Conservation (phyloP, 257 asterid genomes). For the Plantago major region DNA sequence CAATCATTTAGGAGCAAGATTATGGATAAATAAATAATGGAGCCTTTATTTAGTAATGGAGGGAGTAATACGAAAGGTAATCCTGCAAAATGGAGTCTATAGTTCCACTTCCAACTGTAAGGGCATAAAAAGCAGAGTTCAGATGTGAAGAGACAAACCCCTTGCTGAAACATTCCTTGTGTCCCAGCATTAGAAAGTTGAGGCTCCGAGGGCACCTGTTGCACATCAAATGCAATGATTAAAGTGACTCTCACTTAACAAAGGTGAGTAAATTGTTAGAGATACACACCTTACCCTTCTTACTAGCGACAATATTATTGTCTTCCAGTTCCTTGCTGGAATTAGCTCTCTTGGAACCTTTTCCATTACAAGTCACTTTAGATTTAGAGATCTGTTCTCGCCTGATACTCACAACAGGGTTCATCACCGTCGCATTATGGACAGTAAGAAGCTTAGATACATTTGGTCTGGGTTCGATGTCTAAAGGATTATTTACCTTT, state of each 20-base stretch:
- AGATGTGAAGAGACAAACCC: conserved; percentile 46
- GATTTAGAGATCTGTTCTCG: conserved; percentile 35
- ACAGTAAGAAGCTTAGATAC: conserved; percentile 34
- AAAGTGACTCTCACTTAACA: conserved; percentile 2
- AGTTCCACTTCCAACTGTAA: conserved; percentile 1
- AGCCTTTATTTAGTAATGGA: too few species aligned
- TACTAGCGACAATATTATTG: conserved; percentile 35
- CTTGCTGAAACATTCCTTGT: conserved; percentile 50
- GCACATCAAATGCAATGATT: conserved; percentile 17
- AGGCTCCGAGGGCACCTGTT: conserved; percentile 60
- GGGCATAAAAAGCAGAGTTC: conserved; percentile 16
- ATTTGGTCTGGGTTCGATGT: conserved; percentile 35
- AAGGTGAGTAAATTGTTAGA: background rate
- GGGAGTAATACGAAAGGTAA: background rate
- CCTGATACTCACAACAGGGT: conserved; percentile 29
- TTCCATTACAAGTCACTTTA: conserved; percentile 28
- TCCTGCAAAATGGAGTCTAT: background rate
- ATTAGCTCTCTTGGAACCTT: conserved; percentile 53
- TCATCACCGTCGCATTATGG: conserved; percentile 36
- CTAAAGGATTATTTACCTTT: conserved; percentile 29
- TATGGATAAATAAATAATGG: too few species aligned
- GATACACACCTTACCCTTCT: conserved; percentile 77
- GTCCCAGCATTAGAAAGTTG: conserved; percentile 45
- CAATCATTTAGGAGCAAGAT: too few species aligned
- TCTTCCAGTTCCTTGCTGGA: conserved; percentile 53